Percentiles rank a stretch among this genome's conserved stretches.
These are phyloP conservation scores for Fraxinus paxiana DNA, from an alignment of 305 asterid genomes.

Conservation along the genomic window DNA sequence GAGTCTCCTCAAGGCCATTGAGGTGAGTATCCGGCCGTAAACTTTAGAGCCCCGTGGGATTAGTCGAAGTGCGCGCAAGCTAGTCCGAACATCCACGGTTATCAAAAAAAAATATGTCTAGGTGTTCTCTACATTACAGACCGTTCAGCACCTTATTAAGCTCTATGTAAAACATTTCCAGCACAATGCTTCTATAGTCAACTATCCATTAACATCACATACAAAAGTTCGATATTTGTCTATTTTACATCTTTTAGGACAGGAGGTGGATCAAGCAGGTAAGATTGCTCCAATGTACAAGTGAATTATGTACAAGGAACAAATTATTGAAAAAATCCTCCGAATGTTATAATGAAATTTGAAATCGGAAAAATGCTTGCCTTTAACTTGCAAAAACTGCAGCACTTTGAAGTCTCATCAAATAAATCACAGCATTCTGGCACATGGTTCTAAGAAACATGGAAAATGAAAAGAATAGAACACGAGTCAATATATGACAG, in stretches of 20 bases:
- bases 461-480: constrained; percentile 22
- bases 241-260: constrained; percentile 6
- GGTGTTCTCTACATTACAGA: background rate
- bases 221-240: background rate
- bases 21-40: no score
- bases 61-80: no score
- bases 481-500: constrained; percentile 20
- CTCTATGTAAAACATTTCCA: background rate
- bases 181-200: background rate
- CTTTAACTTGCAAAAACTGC: constrained; percentile 68
- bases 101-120: background rate
- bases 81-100: no score
- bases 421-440: constrained; percentile 34
- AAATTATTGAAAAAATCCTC: background rate
- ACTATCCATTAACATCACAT: background rate
- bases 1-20: no score
- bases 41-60: no score
- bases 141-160: background rate
- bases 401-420: constrained; percentile 46
- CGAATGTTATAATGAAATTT: constrained; percentile 9
- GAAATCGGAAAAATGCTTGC: constrained; percentile 37
- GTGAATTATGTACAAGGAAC: background rate
- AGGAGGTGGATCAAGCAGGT: background rate
- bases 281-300: background rate
- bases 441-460: constrained; percentile 45